Conservation (phyloP, 768 basidiomycete species). For the Mycena indigotica region DNA sequence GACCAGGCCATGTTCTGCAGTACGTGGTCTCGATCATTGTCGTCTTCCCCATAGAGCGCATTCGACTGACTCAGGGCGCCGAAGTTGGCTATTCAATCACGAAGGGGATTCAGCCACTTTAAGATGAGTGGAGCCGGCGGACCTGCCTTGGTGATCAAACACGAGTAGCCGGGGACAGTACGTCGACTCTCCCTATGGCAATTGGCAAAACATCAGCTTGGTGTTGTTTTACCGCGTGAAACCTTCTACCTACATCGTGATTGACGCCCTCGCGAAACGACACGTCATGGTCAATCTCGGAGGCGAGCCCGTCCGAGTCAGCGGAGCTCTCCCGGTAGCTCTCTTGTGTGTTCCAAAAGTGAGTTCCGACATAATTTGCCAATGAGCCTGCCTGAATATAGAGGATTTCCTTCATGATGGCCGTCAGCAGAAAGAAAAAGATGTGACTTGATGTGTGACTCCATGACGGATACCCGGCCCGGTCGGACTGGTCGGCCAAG, state of each 20-base stretch:
- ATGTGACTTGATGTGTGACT: background rate
- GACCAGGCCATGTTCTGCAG: conserved; percentile 10
- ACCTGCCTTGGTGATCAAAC: conserved; percentile 68
- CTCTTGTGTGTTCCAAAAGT: conserved; percentile 85
- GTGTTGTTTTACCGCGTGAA: background rate
- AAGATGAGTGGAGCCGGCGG: conserved; percentile 8
- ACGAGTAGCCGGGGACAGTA: conserved; percentile 65
- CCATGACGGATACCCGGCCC: background rate
- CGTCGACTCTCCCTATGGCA: conserved; percentile 49
- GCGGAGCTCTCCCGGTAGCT: conserved; percentile 53
- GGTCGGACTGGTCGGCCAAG: background rate
- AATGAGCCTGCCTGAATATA: conserved; percentile 73
- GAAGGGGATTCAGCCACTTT: background rate
- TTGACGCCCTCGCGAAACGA: conserved; percentile 69
- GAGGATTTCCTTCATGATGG: conserved; percentile 72
- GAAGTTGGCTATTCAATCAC: conserved; percentile 56
- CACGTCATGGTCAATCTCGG: conserved; percentile 51
- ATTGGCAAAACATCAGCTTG: conserved; percentile 1
- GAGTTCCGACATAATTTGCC: conserved; percentile 71
- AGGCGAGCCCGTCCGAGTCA: conserved; percentile 35
- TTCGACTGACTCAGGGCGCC: conserved; percentile 54
- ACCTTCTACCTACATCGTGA: conserved; percentile 41
- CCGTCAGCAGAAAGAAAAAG: background rate
- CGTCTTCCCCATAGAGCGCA: conserved; percentile 39
- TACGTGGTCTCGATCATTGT: conserved; percentile 19